Evolutionary conservation across 208 protist species (phyloP).

Genomic region (Leishmania tarentolae): DNA sequence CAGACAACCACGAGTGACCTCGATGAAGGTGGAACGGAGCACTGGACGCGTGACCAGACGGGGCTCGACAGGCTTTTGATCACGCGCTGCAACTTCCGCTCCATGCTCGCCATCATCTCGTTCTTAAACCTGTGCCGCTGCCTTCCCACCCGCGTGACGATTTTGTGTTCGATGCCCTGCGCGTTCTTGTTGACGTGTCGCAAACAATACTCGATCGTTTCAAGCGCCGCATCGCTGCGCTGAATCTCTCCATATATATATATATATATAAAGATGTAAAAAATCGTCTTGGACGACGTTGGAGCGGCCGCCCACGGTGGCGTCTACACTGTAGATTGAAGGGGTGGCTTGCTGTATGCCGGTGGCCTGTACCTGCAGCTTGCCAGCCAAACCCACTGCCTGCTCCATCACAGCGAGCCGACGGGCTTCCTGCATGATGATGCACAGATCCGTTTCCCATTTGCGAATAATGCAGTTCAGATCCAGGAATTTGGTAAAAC

Average conservation of each 20-base stretch:
- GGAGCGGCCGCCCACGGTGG: conserved; percentile 24
- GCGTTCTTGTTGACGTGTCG: conserved; percentile 55
- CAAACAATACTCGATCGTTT: conserved; percentile 59
- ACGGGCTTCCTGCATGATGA: conserved; percentile 42
- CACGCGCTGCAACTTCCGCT: conserved; percentile 39
- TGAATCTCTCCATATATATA: conserved; percentile 42
- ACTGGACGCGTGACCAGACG: conserved; percentile 50
- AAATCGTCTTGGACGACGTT: conserved; percentile 55
- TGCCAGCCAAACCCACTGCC: conserved; percentile 31
- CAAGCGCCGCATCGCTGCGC: conserved; percentile 52
- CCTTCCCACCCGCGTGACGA: conserved; percentile 44
- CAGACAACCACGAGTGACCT: conserved; percentile 60
- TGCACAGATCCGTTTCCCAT: conserved; percentile 32
- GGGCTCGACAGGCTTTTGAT: conserved; percentile 58
- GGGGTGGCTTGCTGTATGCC: conserved; percentile 46
- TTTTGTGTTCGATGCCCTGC: conserved; percentile 49
- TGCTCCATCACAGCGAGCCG: conserved; percentile 42
- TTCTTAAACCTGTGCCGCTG: conserved; percentile 43
- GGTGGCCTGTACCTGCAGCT: conserved; percentile 38
- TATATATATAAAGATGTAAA: conserved; percentile 57
- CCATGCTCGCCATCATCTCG: conserved; percentile 43
- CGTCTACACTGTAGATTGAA: conserved; percentile 23
- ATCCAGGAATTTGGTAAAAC: conserved; percentile 31
- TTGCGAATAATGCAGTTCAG: conserved; percentile 42
- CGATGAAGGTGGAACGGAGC: conserved; percentile 50